Percentiles rank a stretch among this genome's conserved stretches.
Conservation (phyloP, 257 asterid genomes). For the Nicotiana attenuata region DNA sequence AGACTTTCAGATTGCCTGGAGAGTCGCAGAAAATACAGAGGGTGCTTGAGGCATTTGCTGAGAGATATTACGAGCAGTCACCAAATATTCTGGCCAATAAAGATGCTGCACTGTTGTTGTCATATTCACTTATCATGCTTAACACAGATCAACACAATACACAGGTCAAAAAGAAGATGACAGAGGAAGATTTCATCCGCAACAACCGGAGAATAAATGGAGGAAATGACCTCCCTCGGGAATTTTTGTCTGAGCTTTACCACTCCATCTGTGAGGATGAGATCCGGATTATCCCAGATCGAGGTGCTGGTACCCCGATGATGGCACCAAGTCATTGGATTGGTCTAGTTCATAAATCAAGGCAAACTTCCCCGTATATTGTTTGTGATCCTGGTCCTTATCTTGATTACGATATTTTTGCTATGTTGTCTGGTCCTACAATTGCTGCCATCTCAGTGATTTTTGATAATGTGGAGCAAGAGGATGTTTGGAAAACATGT, state of each 20-base stretch:
- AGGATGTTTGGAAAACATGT: constrained; percentile 55
- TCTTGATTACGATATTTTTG: constrained; percentile 78
- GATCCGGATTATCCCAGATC: constrained; percentile 75
- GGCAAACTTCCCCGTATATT: constrained; percentile 59
- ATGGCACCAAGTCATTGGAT: constrained; percentile 81
- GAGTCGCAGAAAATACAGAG: constrained; percentile 95
- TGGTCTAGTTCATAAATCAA: constrained; percentile 68
- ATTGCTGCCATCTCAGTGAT: constrained; percentile 87
- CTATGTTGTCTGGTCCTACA: constrained; percentile 80
- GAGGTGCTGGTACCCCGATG: constrained; percentile 42
- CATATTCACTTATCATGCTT: constrained; percentile 81
- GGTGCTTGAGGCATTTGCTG: constrained; percentile 93
- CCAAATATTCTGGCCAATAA: constrained; percentile 67
- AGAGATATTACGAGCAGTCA: constrained; percentile 79
- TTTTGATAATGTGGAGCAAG: constrained; percentile 80
- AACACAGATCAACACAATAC: constrained; percentile 89
- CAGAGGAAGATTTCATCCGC: constrained; percentile 84
- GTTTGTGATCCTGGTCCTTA: constrained; percentile 50
- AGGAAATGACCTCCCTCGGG: constrained; percentile 90
- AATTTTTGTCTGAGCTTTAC: constrained; percentile 67
- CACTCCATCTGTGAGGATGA: constrained; percentile 81
- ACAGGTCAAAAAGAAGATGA: constrained; percentile 97
- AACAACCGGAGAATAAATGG: constrained; percentile 82
- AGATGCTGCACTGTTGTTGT: constrained; percentile 81
- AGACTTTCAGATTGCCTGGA: constrained; percentile 88